Evolutionary conservation across 2,329 filamentous ascomycete genomes (phyloP), one percentile per base, ranked within the genome.

Genomic region (Curvularia lunata): DNA sequence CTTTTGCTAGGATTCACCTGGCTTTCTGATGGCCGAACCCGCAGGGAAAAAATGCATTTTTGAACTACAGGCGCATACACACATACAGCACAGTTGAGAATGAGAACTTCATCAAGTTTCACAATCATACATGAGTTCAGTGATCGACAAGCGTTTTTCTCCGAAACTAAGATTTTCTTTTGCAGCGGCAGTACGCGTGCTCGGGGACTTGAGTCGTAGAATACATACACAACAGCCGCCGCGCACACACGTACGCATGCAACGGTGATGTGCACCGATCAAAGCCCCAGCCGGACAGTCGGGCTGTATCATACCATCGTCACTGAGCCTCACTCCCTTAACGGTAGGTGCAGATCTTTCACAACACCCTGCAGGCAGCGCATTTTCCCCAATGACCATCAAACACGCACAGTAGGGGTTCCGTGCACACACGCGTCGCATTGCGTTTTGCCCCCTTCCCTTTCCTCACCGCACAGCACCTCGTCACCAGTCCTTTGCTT

Each of bases 391-490:
- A 49, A 49, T 49, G 34, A 49, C 34, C 32, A n/a, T 49, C 47
- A 49, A 28, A 49, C 47, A 49, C 47, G 47, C 47, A 38, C 34
- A 18, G 34, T 16, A 18, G 34, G 16, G n/a, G 16, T 32, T 19
- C 46, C 34, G 34, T 48, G 47, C 47, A 38, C 47, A 48, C 47
- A 48, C 47, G 47, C 47, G 47, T 49, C 47, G 47, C 47, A 49
- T 40, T 49, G 47, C 47, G 47, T 49, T 49, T 40, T 28, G 5
- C 47, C 47, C n/a, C 34, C 30, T 32, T 30, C 9, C 27, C 27
- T 30, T 30, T 27, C 9, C 34, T 40, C 47, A 34, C 21, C 47
- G 32, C 23, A 8, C 23, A 10, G 4, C 16, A 25, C 2, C 27
- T 9, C n/a, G 2, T 30, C 4, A 19, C 27, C 27, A 46, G 7